These are phyloP conservation scores for Geotrichum macrosporum DNA, from an alignment of 1,139 yeast genomes.

Conservation along the genomic window DNA sequence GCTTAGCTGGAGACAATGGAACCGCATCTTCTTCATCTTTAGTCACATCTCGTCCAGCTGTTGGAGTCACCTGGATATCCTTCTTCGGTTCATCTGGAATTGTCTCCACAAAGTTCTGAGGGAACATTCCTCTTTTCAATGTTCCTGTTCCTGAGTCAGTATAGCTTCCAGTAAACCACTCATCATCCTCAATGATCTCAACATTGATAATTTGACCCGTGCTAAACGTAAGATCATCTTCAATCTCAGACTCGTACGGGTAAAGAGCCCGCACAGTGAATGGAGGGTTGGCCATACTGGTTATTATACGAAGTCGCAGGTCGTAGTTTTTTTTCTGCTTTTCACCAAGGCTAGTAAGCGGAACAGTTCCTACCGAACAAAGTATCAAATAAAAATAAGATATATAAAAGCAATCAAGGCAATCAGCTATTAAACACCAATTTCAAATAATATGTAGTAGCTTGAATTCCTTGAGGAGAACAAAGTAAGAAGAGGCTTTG, in stretches of 20 bases:
- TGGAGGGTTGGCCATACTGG: constrained; percentile 40
- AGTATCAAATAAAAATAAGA: too few relatives aligned
- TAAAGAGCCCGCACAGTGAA: constrained; percentile 66
- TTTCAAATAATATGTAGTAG: too few relatives aligned
- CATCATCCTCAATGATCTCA: constrained; percentile 75
- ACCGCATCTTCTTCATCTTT: constrained; percentile 12
- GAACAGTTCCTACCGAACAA: too few relatives aligned
- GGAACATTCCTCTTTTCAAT: constrained; percentile 69
- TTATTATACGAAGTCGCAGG: background rate
- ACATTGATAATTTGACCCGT: constrained; percentile 70
- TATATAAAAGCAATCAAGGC: too few relatives aligned
- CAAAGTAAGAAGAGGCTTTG: too few relatives aligned
- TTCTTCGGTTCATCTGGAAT: too few relatives aligned
- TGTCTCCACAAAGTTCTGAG: constrained; percentile 71
- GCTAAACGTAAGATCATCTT: constrained; percentile 73
- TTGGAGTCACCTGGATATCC: too few relatives aligned
- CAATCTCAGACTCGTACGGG: constrained; percentile 71
- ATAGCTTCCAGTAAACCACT: constrained; percentile 82
- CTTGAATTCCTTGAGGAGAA: too few relatives aligned
- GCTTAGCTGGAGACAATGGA: too few relatives aligned
- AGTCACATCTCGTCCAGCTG: too few relatives aligned
- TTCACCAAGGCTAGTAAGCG: background rate
- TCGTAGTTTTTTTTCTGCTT: constrained; percentile 4
- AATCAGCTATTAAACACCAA: too few relatives aligned
- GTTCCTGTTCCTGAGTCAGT: constrained; percentile 41